Base-by-base conservation (phyloP, 2,329 filamentous ascomycete genomes). In the Alternaria hordeiaustralica region DNA sequence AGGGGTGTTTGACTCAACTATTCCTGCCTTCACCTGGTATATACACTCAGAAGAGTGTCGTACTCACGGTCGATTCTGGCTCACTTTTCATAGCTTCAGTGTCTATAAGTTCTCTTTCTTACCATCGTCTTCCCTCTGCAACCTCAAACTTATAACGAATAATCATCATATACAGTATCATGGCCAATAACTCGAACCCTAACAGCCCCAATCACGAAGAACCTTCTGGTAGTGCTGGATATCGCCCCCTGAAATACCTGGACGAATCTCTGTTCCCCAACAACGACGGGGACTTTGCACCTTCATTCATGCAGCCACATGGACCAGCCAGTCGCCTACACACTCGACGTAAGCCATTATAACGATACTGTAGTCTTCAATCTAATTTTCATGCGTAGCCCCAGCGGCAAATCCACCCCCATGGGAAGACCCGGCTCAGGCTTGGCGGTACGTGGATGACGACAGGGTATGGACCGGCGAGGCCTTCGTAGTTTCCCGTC, bases 201-300 rank as follows among this genome's bases (percentile, higher is more conserved):
- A 3, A 41, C 18, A 11, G 7, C 21, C 21, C 15, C 10, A 12
- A 50, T 9, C 4, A 41, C 11, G 18, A 8, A 12, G 18, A 30
- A 26, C 20, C 55, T 45, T 25, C 20, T 20, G 10, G 23, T 43
- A 30, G 4, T 51, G 30, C 2, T 58, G 36, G 36, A 10, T 45
- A 57, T 15, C 10, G 11, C 20, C 45, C 44, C 20, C 55, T 61
- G 7, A 30, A 13, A n/a, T 20, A 57, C 13, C n/a, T 61, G 20
- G 54, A 53, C n/a, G 46, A 46, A 20, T 61, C 59, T 9, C 21
- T 45, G 15, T 58, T 61, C 25, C 46, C 59, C 9, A 36, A 58
- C 25, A 61, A 61, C 21, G 26, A 58, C 12, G 54, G 54, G 21
- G 54, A 61, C 46, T 61, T 45, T 4, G 54, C 54, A 5, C 57